These are phyloP conservation scores for Mortierella claussenii DNA, from an alignment of 192 early-diverging fungal genomes.

Conservation along the genomic window DNA sequence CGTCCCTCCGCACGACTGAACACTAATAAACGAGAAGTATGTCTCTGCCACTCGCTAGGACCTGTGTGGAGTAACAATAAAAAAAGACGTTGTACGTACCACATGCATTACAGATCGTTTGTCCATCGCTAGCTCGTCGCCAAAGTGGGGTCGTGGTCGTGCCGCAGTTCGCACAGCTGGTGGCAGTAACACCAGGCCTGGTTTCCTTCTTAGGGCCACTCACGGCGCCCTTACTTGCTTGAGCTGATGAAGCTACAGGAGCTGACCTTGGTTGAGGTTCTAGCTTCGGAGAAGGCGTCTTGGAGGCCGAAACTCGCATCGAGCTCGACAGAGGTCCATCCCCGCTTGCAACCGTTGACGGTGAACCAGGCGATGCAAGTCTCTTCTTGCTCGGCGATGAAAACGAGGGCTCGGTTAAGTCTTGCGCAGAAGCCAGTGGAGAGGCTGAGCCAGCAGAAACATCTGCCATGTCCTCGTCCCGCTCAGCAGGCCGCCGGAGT, in stretches of 20 bases:
- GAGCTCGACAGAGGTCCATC: too few relatives aligned
- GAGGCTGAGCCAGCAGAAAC: constrained; percentile 17
- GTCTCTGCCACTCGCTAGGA: too few relatives aligned
- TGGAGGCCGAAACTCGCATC: constrained; percentile 1
- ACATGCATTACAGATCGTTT: constrained; percentile 97
- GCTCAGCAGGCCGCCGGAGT: constrained; percentile 3
- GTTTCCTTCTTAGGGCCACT: constrained; percentile 15
- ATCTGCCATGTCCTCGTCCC: constrained; percentile 35
- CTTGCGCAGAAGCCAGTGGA: background rate
- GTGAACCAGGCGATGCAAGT: constrained; percentile 11
- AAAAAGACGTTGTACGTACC: constrained; percentile 67
- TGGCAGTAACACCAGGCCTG: constrained; percentile 57
- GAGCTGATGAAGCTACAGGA: constrained; percentile 4
- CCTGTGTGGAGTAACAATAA: too few relatives aligned
- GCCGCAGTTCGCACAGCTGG: constrained; percentile 85
- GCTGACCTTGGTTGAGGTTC: background rate
- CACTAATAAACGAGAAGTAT: background rate
- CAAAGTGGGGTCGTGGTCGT: constrained; percentile 94
- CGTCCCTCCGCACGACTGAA: background rate
- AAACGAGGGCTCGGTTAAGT: background rate
- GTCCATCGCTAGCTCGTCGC: constrained; percentile 87
- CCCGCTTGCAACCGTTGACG: constrained; percentile 10
- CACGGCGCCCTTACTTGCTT: background rate
- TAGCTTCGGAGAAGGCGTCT: constrained; percentile 5
- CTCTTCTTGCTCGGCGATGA: constrained; percentile 7